phyloP scores from a whole-genome alignment of 257 asterid species.

The Apocynum venetum region DNA sequence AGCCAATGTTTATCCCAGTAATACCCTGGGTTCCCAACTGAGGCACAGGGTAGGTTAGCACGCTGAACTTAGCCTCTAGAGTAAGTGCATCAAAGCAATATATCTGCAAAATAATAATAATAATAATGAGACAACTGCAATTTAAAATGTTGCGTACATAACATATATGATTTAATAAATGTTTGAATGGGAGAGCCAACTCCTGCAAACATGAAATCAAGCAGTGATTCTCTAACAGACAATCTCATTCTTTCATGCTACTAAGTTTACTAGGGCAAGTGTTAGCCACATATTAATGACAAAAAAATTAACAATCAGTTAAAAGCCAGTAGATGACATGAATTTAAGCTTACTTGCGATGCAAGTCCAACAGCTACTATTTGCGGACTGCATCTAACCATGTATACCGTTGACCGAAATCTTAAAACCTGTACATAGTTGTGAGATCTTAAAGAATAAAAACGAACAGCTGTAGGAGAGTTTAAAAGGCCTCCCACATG shows the following conservation, averaged over 20 bases:
- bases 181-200: not conserved
- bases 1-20: slow-evolving; percentile 39
- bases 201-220: not conserved
- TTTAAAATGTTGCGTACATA: not conserved
- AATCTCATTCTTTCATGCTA: not conserved
- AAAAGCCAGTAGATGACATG: not conserved
- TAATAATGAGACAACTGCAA: not conserved
- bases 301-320: not conserved
- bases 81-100: slow-evolving; percentile 52
- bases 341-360: slow-evolving; percentile 33
- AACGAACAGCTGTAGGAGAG: slow-evolving; percentile 43
- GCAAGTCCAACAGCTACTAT: slow-evolving; percentile 53
- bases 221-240: not conserved
- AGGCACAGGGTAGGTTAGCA: slow-evolving; percentile 45
- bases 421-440: slow-evolving; percentile 45
- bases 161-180: not conserved
- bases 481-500: slow-evolving; percentile 26
- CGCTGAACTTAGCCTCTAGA: slow-evolving; percentile 45
- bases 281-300: not conserved
- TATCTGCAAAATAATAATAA: slow-evolving; percentile 26
- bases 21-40: slow-evolving; percentile 42
- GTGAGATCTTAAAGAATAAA: slow-evolving; percentile 49
- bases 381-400: slow-evolving; percentile 49
- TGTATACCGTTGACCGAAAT: slow-evolving; percentile 43
- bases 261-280: not conserved